Percentiles rank a stretch among this genome's conserved stretches.
Evolutionary conservation across 495 filamentous ascomycete genomes (phyloP).

Genomic region (Hypoxylon intermedium): DNA sequence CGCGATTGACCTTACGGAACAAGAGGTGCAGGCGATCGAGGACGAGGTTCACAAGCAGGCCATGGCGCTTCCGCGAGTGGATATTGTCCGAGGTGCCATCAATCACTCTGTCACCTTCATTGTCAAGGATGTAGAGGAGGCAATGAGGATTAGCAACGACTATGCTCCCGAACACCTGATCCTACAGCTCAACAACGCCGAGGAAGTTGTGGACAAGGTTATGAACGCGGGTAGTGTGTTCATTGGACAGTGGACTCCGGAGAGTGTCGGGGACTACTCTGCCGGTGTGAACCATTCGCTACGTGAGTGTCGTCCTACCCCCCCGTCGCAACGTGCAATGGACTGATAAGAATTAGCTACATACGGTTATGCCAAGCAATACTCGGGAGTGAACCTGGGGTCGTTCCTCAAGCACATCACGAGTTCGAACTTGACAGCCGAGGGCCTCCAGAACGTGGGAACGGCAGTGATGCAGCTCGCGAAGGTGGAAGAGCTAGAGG

Average conservation of each 20-base stretch:
- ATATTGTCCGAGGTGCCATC: slow-evolving; percentile 92
- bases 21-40: slow-evolving; percentile 79
- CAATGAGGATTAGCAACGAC: slow-evolving; percentile 84
- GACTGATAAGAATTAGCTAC: slow-evolving; percentile 68
- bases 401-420: slow-evolving; percentile 98
- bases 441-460: slow-evolving; percentile 84
- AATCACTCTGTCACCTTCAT: slow-evolving; percentile 87
- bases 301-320: slow-evolving; percentile 66
- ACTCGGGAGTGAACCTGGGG: slow-evolving; percentile 93
- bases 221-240: slow-evolving; percentile 96
- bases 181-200: slow-evolving; percentile 79
- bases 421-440: slow-evolving; percentile 81
- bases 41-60: slow-evolving; percentile 90
- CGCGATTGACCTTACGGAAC: slow-evolving; percentile 76
- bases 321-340: neutral
- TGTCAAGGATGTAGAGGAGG: slow-evolving; percentile 80
- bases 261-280: slow-evolving; percentile 96
- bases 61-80: slow-evolving; percentile 83
- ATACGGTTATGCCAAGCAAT: slow-evolving; percentile 97
- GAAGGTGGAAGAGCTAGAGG: slow-evolving; percentile 92
- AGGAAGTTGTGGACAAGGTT: slow-evolving; percentile 75
- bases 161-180: slow-evolving; percentile 99
- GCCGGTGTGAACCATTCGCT: slow-evolving; percentile 97
- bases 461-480: slow-evolving; percentile 91
- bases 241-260: slow-evolving; percentile 92